These are phyloP conservation scores for Komagataea norvegica DNA, from an alignment of 1,139 yeast species.

Conservation along the genomic window DNA sequence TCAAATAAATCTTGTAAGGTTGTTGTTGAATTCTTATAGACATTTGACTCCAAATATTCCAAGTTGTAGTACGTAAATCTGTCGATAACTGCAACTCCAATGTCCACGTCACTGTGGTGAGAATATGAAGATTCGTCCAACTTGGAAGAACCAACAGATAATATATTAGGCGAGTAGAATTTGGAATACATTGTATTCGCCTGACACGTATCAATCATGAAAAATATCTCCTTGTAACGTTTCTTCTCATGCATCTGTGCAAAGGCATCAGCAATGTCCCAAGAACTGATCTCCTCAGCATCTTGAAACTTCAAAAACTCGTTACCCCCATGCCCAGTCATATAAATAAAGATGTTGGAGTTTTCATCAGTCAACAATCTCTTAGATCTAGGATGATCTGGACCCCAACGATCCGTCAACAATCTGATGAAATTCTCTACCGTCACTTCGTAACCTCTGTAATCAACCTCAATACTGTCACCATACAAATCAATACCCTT, in stretches of 20 bases:
- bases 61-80: constrained; percentile 89
- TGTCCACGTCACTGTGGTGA: constrained; percentile 90
- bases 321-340: constrained; percentile 99
- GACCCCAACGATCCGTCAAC: constrained; percentile 92
- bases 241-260: constrained; percentile 96
- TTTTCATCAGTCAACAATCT: constrained; percentile 88
- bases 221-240: constrained; percentile 89
- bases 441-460: constrained; percentile 95
- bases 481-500: constrained; percentile 94
- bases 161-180: constrained; percentile 86
- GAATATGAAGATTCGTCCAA: constrained; percentile 89
- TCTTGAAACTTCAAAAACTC: constrained; percentile 96
- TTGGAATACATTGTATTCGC: constrained; percentile 96
- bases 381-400: constrained; percentile 88
- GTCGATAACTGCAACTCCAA: constrained; percentile 97
- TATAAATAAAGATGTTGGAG: constrained; percentile 86
- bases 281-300: constrained; percentile 94
- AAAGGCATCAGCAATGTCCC: constrained; percentile 95
- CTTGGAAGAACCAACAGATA: constrained; percentile 92
- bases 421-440: constrained; percentile 91
- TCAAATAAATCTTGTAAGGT: constrained; percentile 82
- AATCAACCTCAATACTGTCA: constrained; percentile 91
- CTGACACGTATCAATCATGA: constrained; percentile 98
- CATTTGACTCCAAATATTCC: constrained; percentile 71
- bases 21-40: constrained; percentile 65